Evolutionary conservation across 805 yeast genomes (phyloP), one percentile per base, ranked within the genome.

Genomic region (Lachancea sp.): DNA sequence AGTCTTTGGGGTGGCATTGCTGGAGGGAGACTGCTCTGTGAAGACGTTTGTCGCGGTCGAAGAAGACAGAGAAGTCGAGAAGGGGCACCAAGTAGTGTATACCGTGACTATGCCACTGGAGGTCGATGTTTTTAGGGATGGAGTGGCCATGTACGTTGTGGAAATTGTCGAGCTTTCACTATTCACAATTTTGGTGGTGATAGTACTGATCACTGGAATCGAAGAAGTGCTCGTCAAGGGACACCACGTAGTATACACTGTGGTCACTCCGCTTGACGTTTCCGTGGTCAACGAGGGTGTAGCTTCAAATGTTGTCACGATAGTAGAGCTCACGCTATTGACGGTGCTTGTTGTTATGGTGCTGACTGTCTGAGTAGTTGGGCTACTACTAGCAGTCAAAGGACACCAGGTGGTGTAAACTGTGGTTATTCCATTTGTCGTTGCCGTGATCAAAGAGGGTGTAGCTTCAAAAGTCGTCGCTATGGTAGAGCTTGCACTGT

Each of bases 61-160:
- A 6, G 35, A 17, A n/a, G 31, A 19, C 18, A 4, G 4, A 5
- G 32, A n/a, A 3, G n/a, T 18, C 16, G 5, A 30, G 19, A 46
- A 30, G 5, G 54, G 49, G 25, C 49, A 47, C 49, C 49, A 44
- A 32, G 61, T 57, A 25, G 60, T 56, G 53, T 50, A 56, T 10
- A 36, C 42, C 1, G 51, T 46, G 15, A 36, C 35, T 4, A 19
- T 17, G 16, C 45, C 46, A 2, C 31, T 27, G 16, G 41, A 25
- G 11, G 52, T 49, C 11, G 19, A n/a, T 5, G 48, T 46, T 4
- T 45, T 37, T 3, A 41, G 26, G 15, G 48, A 33, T 4, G 30
- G 27, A 10, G 30, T 25, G 12, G 48, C 50, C 11, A 42, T 44
- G 10, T 57, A 48, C 1, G 53, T 47, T 2, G 44, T 45, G 3